Percentiles rank a stretch among this genome's conserved stretches.
Conservation (phyloP, 768 basidiomycete species). For the Tricholoma bakamatsutake region DNA sequence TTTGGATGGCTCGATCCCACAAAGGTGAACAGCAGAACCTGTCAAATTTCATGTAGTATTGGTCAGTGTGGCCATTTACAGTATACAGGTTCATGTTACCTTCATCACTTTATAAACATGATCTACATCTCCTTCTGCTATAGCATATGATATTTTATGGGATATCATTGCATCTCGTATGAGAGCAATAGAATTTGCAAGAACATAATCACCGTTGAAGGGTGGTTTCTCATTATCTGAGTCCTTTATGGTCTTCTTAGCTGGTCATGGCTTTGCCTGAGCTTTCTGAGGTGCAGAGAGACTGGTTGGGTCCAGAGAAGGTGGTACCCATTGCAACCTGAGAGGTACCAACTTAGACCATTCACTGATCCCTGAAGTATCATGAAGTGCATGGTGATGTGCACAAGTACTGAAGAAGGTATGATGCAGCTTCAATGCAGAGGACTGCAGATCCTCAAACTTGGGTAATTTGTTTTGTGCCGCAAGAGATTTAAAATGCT, state of each 20-base stretch:
- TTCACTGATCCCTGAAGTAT: background rate
- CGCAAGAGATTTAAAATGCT: background rate
- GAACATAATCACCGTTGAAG: background rate
- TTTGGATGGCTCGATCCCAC: slow-evolving; percentile 26
- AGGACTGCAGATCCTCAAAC: background rate
- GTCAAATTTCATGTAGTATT: too few relatives aligned
- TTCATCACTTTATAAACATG: slow-evolving; percentile 27
- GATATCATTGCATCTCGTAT: slow-evolving; percentile 19
- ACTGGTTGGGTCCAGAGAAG: background rate
- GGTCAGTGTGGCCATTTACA: too few relatives aligned
- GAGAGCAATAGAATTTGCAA: slow-evolving; percentile 19
- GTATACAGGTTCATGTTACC: background rate
- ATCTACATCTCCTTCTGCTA: slow-evolving; percentile 27
- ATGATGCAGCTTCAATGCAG: background rate
- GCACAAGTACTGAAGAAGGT: background rate
- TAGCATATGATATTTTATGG: slow-evolving; percentile 21
- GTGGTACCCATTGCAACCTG: background rate
- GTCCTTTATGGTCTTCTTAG: background rate
- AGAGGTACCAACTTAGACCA: background rate
- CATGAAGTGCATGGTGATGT: background rate
- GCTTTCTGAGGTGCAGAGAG: background rate
- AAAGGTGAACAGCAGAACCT: slow-evolving; percentile 27
- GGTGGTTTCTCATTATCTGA: background rate
- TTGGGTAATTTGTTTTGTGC: background rate
- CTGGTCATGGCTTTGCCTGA: background rate